Conservation (phyloP, 805 yeast genomes). For the Scheffersomyces lignosus region DNA sequence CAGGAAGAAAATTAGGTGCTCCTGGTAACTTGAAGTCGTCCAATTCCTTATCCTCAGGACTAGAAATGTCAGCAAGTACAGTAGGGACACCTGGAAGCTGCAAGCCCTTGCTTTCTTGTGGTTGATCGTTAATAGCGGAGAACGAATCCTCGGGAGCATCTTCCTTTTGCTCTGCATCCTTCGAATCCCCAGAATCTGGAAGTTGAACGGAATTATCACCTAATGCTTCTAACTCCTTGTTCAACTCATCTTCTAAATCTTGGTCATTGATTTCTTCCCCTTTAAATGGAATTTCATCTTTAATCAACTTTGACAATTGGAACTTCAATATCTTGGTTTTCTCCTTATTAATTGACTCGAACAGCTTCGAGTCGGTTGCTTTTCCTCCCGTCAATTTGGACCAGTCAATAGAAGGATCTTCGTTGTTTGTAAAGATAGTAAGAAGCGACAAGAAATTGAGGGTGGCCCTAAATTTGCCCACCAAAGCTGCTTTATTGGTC, state of each 20-base stretch:
- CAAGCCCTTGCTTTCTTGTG: too few species aligned
- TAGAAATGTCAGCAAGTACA: constrained; percentile 2
- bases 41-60: constrained; percentile 2
- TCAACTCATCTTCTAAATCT: constrained; percentile 28
- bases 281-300: constrained; percentile 31
- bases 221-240: constrained; percentile 23
- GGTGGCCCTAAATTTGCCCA: constrained; percentile 35
- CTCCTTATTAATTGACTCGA: constrained; percentile 27
- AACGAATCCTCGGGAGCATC: too few species aligned
- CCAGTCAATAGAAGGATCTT: constrained; percentile 30
- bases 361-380: constrained; percentile 21
- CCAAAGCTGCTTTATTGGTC: constrained; percentile 28
- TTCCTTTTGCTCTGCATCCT: too few species aligned
- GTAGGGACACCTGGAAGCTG: constrained; percentile 22
- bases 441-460: constrained; percentile 34
- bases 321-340: constrained; percentile 37
- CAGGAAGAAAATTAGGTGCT: constrained; percentile 18
- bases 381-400: constrained; percentile 36
- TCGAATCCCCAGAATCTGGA: too few species aligned
- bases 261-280: constrained; percentile 24
- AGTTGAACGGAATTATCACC: too few species aligned
- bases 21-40: constrained; percentile 12
- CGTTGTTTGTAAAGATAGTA: constrained; percentile 20
- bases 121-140: too few species aligned
- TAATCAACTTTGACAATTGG: constrained; percentile 38